Base-by-base conservation (phyloP, 345 rosid species). In the Nasturtium officinale region DNA sequence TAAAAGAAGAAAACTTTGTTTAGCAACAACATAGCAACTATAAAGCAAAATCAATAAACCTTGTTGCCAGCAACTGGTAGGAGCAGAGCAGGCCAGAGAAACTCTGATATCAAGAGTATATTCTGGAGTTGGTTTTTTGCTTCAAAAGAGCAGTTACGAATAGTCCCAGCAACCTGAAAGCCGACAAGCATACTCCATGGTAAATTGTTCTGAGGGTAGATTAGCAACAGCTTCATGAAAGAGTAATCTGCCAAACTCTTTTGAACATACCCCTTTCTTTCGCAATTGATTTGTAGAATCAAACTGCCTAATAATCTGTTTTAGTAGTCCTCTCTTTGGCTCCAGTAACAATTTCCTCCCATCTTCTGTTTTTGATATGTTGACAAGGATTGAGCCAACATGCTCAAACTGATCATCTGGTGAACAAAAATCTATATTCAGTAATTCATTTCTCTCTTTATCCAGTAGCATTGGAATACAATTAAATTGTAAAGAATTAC, bases 21-120 rank as follows among this genome's bases (percentile, higher is more conserved):
- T 16, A 7, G 45, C n/a, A 56, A 52, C 21, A 1, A 40, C 1
- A 29, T 48, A 23, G 30, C 5, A 57, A 51, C 55, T 42, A 20
- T 35, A 28, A 59, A 45, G 43, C 45, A 64, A 69, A 30, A 20
- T 8, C 38, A 46, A 21, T 53, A 35, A 68, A 89, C 98, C 92
- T 88, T 90, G 47, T 75, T 89, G 71, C 97, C 91, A 21, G 98
- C 96, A 76, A 90, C 96, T n/a, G 98, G 95, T 21, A 90, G 81
- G 75, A 94, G 95, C 62, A 90, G 83, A 47, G 95, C 91, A 15
- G 97, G 97, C 97, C 98, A 89, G 58, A 90, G 92, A 83, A 89
- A 94, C 78, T 94, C 97, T 5, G 97, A 85, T 71, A 84, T 81
- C 69, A 84, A 80, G 78, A 94, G 97, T 82, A 91, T 78, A 82